Conservation (phyloP, 2,329 filamentous ascomycete genomes). For the Neonectria magnoliae region DNA sequence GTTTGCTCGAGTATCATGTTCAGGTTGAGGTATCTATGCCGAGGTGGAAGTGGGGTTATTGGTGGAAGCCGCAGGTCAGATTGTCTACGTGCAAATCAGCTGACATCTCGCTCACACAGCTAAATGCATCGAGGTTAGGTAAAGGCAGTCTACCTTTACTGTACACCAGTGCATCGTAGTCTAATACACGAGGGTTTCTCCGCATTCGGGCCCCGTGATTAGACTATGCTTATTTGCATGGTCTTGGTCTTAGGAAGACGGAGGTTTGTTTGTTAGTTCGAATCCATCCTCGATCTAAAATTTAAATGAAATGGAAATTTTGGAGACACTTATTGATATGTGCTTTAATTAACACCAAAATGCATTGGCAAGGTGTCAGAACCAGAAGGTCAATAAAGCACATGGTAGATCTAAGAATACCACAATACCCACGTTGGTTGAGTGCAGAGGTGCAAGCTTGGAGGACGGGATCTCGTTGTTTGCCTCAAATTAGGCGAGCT, state of each 20-base stretch:
- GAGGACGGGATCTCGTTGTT: not conserved
- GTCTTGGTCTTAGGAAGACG: not conserved
- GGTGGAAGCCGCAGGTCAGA: too few species aligned
- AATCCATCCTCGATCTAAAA: not conserved
- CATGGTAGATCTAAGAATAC: not conserved
- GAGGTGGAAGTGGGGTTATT: not conserved
- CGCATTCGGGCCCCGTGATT: constrained; percentile 4
- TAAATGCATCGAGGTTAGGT: too few species aligned
- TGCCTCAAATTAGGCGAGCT: not conserved
- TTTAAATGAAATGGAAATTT: not conserved
- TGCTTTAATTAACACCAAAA: not conserved
- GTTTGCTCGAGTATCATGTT: not conserved
- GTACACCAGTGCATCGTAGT: too few species aligned
- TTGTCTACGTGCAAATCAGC: too few species aligned
- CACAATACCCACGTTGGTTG: not conserved
- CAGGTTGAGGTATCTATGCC: not conserved
- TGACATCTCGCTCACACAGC: too few species aligned
- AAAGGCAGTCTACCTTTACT: too few species aligned
- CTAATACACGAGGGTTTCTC: not conserved
- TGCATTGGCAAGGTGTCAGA: not conserved
- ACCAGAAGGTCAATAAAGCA: not conserved
- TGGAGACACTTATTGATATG: not conserved
- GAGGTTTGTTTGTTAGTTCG: not conserved
- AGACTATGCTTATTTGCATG: constrained; percentile 20
- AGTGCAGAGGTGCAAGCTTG: not conserved